phyloP scores from a whole-genome alignment of 306 rosid species.

The Carpinus viminea region DNA sequence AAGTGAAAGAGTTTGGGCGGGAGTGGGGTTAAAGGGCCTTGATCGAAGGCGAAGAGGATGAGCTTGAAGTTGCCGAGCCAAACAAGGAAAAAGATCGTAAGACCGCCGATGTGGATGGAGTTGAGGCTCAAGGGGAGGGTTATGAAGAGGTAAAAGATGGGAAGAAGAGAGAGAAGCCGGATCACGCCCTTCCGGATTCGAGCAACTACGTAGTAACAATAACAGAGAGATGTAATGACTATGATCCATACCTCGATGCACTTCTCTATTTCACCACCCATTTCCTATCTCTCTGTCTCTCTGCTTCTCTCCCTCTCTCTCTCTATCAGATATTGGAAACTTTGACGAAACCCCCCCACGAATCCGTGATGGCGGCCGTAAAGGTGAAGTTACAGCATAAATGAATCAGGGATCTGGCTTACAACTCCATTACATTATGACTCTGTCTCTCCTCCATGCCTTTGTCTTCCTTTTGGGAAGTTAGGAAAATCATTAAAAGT shows the following conservation, averaged over 20 bases:
- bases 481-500: too few species aligned
- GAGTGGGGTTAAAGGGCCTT: slow-evolving; percentile 51
- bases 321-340: too few species aligned
- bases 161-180: slow-evolving; percentile 39
- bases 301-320: too few species aligned
- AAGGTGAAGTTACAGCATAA: too few species aligned
- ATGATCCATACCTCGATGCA: slow-evolving; percentile 44
- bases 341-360: too few species aligned
- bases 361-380: too few species aligned
- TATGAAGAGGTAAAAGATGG: slow-evolving; percentile 39
- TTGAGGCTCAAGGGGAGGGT: slow-evolving; percentile 38
- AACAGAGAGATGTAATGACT: slow-evolving; percentile 31
- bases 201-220: slow-evolving; percentile 40
- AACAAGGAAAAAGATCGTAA: slow-evolving; percentile 46
- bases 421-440: too few species aligned
- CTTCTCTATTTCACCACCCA: slow-evolving; percentile 36
- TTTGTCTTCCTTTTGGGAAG: too few species aligned
- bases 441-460: too few species aligned
- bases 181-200: slow-evolving; percentile 33
- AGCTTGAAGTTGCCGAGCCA: slow-evolving; percentile 51
- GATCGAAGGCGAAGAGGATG: slow-evolving; percentile 45
- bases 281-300: not conserved
- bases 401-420: too few species aligned
- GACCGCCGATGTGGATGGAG: slow-evolving; percentile 35
- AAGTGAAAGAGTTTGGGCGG: slow-evolving; percentile 46